These are phyloP conservation scores for Tricholoma matsutake DNA, from an alignment of 768 basidiomycete genomes.

Conservation along the genomic window DNA sequence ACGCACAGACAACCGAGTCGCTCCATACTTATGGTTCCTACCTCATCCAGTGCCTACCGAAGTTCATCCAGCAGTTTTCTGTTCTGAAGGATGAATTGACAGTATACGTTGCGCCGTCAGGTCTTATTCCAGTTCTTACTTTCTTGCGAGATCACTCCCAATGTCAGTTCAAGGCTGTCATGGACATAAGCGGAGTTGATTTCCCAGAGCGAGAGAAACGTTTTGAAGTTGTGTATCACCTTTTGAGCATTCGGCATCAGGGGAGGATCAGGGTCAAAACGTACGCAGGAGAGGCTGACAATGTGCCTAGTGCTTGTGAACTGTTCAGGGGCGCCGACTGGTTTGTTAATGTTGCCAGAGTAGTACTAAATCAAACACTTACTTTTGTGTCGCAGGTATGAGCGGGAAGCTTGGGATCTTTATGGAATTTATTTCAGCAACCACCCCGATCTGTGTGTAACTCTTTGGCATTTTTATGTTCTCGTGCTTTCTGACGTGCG, in stretches of 20 bases:
- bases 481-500: conserved; percentile 11
- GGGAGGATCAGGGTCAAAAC: conserved; percentile 96
- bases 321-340: conserved; percentile 93
- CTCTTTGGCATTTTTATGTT: neutral
- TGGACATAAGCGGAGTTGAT: conserved; percentile 96
- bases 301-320: conserved; percentile 78
- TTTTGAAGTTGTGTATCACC: conserved; percentile 96
- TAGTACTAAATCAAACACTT: neutral
- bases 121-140: conserved; percentile 78
- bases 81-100: conserved; percentile 95
- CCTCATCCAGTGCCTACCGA: conserved; percentile 89
- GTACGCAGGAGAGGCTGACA: conserved; percentile 89
- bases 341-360: conserved; percentile 39
- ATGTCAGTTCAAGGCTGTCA: conserved; percentile 88
- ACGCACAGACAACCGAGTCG: conserved; percentile 69
- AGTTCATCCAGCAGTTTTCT: conserved; percentile 97
- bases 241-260: conserved; percentile 75
- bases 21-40: conserved; percentile 94
- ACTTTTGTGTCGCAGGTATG: conserved; percentile 59
- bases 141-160: conserved; percentile 96
- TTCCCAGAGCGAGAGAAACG: conserved; percentile 90
- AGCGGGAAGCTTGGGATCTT: conserved; percentile 97
- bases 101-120: conserved; percentile 81
- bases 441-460: conserved; percentile 90
- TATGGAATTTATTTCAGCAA: conserved; percentile 95